Evolutionary conservation across 177 flowering plant species (phyloP).

Genomic region (Vitis hybrid): DNA sequence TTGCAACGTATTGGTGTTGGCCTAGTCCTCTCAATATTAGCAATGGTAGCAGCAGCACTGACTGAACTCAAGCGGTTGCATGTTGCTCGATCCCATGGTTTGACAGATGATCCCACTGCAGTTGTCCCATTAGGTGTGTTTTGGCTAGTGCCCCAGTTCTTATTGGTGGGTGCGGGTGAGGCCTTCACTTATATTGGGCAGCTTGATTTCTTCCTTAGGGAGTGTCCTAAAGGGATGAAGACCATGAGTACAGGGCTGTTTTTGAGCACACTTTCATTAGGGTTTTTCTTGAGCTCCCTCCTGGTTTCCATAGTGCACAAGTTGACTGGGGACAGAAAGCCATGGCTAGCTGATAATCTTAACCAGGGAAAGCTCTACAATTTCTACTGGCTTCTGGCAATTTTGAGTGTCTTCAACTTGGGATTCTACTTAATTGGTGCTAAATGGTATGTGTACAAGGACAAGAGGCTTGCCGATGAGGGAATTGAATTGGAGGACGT

Average conservation of each 20-base stretch:
- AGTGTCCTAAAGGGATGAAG: conserved; percentile 93
- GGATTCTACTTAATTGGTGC: conserved; percentile 43
- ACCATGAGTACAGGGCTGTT: conserved; percentile 90
- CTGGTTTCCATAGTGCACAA: conserved; percentile 67
- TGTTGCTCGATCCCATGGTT: conserved; percentile 37
- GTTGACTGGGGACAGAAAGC: conserved; percentile 38
- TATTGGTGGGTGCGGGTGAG: conserved; percentile 80
- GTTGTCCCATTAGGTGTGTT: conserved; percentile 63
- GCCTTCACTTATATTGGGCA: conserved; percentile 83
- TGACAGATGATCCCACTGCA: conserved; percentile 30
- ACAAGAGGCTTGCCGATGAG: conserved; percentile 50
- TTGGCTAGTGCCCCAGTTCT: conserved; percentile 73
- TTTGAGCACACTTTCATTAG: conserved; percentile 70
- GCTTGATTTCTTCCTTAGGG: conserved; percentile 75
- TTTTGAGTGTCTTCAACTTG: conserved; percentile 54
- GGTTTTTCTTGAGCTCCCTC: conserved; percentile 69
- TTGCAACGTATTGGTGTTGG: conserved; percentile 71
- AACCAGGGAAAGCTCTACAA: conserved; percentile 66
- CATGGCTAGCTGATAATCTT: conserved; percentile 74
- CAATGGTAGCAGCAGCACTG: conserved; percentile 74
- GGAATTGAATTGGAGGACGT: conserved; percentile 60
- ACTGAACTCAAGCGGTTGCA: conserved; percentile 55
- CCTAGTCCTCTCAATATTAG: conserved; percentile 54
- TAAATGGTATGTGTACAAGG: conserved; percentile 72
- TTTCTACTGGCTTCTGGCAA: conserved; percentile 76